A percentile compares a stretch with the other conserved stretches of the same genome.
phyloP scores from a whole-genome alignment of 345 rosid genomes.

The Eucalyptus coolabah region DNA sequence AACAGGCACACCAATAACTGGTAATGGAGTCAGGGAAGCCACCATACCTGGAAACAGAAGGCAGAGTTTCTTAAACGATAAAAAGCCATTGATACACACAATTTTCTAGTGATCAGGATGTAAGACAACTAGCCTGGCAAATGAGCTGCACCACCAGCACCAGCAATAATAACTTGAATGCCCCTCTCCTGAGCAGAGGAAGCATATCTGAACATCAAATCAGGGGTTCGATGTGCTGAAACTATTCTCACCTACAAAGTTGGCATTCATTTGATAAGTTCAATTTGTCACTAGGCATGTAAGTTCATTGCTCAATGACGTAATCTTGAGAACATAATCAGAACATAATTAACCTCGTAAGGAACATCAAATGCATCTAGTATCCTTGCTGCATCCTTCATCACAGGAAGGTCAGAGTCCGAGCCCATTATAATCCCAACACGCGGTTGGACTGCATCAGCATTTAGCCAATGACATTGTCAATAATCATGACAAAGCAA shows the following conservation, averaged over 20 bases:
- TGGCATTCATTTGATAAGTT: background rate
- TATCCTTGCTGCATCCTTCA: constrained; percentile 86
- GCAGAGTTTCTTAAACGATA: background rate
- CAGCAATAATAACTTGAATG: constrained; percentile 77
- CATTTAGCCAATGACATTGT: background rate
- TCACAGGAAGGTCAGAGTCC: constrained; percentile 91
- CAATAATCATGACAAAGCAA: background rate
- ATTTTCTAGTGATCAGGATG: background rate
- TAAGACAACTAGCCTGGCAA: constrained; percentile 50
- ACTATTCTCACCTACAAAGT: constrained; percentile 57
- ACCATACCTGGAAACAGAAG: constrained; percentile 64
- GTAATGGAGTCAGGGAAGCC: constrained; percentile 86
- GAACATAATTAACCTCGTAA: constrained; percentile 38
- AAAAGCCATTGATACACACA: background rate
- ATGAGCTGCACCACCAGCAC: constrained; percentile 99
- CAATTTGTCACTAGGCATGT: background rate
- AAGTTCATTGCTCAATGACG: background rate
- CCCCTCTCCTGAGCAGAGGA: constrained; percentile 58
- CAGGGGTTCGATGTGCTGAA: constrained; percentile 93
- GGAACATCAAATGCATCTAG: constrained; percentile 58
- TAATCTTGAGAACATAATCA: background rate
- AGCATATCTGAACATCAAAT: constrained; percentile 82
- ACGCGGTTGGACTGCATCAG: constrained; percentile 56
- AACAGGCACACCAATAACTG: constrained; percentile 89
- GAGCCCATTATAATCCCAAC: constrained; percentile 97